Conservation (phyloP, 2,329 filamentous ascomycete species). For the Mycosphaerelloides madeirae region DNA sequence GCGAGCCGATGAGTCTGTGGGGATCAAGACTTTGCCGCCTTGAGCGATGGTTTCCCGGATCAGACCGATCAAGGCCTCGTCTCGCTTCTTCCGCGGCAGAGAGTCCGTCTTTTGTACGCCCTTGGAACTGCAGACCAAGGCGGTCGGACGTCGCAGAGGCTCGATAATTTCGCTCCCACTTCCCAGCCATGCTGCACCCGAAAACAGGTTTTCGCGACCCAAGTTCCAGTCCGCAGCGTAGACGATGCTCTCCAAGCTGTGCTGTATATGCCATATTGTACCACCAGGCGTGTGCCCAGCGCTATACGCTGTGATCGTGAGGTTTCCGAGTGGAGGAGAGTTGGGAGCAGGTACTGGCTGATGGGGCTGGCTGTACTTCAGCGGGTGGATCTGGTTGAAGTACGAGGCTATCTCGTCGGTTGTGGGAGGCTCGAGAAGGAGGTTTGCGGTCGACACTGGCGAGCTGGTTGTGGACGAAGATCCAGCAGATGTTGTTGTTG, state of each 20-base stretch:
- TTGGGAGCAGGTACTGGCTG: conserved; percentile 83
- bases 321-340: conserved; percentile 80
- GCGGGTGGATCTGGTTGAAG: conserved; percentile 81
- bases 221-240: conserved; percentile 99
- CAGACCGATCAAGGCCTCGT: conserved; percentile 78
- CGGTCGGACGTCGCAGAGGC: conserved; percentile 86
- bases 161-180: conserved; percentile 92
- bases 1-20: conserved; percentile 90
- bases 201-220: conserved; percentile 88
- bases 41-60: conserved; percentile 72
- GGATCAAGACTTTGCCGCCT: conserved; percentile 87
- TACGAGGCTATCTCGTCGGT: conserved; percentile 86
- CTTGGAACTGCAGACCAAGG: conserved; percentile 84
- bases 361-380: conserved; percentile 96
- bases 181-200: conserved; percentile 89
- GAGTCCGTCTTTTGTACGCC: conserved; percentile 65
- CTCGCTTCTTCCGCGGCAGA: conserved; percentile 68
- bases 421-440: conserved; percentile 66
- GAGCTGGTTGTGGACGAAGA: too few relatives aligned
- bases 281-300: conserved; percentile 93
- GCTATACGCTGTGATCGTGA: conserved; percentile 95
- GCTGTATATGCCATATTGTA: conserved; percentile 98
- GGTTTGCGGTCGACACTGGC: conserved; percentile 58
- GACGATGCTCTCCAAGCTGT: conserved; percentile 92
- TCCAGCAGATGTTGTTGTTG: conserved; percentile 36